Evolutionary conservation across 306 rosid species (phyloP).

Genomic region (Acmispon strigosus): DNA sequence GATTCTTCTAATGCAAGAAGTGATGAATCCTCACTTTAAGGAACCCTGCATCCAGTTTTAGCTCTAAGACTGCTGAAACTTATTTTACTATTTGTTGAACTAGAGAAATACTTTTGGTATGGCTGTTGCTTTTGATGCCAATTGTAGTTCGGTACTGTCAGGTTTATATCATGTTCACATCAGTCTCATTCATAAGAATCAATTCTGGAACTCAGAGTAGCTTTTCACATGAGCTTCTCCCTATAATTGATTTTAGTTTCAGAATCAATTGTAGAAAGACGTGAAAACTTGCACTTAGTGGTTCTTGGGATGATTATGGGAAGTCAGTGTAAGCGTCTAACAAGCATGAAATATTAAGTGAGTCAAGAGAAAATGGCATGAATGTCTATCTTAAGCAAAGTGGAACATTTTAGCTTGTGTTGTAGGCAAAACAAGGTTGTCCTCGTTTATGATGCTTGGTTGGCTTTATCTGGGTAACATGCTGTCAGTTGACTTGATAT

Average conservation of each 20-base stretch:
- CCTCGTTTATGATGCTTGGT: neutral
- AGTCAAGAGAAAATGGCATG: conserved; percentile 1
- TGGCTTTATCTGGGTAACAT: conserved; percentile 3
- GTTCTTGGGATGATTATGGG: neutral
- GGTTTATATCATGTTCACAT: neutral
- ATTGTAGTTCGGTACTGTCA: neutral
- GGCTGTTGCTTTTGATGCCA: neutral
- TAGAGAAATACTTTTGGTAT: neutral
- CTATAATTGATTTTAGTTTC: too few species aligned
- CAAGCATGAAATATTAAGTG: neutral
- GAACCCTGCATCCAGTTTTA: neutral
- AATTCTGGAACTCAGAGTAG: too few species aligned
- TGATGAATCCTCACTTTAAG: neutral
- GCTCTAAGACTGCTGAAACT: neutral
- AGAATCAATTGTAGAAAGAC: too few species aligned
- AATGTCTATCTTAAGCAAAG: neutral
- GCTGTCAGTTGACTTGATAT: neutral
- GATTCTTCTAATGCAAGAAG: neutral
- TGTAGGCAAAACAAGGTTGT: conserved; percentile 16
- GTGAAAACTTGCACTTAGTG: neutral
- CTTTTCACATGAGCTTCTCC: too few species aligned
- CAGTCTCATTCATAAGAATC: too few species aligned
- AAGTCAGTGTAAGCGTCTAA: neutral
- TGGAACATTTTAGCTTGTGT: conserved; percentile 20
- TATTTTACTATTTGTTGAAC: neutral